phyloP scores from a whole-genome alignment of 306 rosid species.

The Medicago arabica region DNA sequence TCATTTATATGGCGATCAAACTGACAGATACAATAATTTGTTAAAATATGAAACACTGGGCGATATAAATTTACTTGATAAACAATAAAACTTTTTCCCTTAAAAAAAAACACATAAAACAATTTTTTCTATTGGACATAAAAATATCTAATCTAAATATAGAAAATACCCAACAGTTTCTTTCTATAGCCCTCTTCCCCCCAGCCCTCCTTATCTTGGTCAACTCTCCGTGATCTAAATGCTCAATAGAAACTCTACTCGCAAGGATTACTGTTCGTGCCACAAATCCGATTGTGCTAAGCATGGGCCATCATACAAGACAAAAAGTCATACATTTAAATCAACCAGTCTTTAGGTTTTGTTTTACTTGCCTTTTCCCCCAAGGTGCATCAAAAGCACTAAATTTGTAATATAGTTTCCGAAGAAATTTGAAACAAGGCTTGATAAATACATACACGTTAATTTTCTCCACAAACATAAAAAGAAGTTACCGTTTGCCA shows the following conservation, averaged over 20 bases:
- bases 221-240: conserved; percentile 12
- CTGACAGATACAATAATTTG: background rate
- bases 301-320: background rate
- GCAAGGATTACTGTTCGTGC: background rate
- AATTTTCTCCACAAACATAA: background rate
- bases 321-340: background rate
- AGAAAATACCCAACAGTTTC: background rate
- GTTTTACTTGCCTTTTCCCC: background rate
- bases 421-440: conserved; percentile 5
- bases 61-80: background rate
- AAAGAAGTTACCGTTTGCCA: background rate
- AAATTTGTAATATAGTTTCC: background rate
- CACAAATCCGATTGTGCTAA: background rate
- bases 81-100: background rate
- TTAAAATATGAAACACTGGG: background rate
- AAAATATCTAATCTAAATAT: background rate
- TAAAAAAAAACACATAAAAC: background rate
- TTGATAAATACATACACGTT: background rate
- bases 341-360: background rate
- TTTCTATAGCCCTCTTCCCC: background rate
- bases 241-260: background rate
- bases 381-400: background rate
- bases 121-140: background rate
- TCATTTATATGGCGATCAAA: conserved; percentile 23
- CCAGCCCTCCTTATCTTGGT: background rate